Base-by-base conservation (phyloP, 2,329 filamentous ascomycete genomes). In the Colletotrichum ledebouriae region DNA sequence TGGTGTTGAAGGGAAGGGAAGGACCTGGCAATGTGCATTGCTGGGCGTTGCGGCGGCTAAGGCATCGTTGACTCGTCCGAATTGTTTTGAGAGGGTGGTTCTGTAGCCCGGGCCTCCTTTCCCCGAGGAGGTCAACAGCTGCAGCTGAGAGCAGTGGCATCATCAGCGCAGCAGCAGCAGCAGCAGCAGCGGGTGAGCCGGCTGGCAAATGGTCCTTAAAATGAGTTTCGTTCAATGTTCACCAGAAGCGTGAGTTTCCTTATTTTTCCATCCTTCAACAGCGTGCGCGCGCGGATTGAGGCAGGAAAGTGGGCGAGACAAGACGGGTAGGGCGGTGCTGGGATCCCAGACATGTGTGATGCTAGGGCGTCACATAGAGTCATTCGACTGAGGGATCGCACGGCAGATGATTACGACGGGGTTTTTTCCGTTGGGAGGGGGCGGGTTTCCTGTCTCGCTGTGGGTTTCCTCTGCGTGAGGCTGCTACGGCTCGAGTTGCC, bases 21-120 rank as follows among this genome's bases (percentile, higher is more conserved):
- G 37, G 60, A 29, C 44, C 33, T 55, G 47, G 22, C 20, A 68
- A 47, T 37, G 50, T 29, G 29, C 29, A 29, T 29, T 29, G 29
- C 29, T 29, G 29, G 29, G 29, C 39, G 37, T 59, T 17, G 53
- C 41, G 41, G 60, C 60, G 53, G 65, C 47, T 37, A 55, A 41
- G 53, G 47, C 65, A 53, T 69, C 22, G 64, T 47, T 60, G 61
- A 59, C 66, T 69, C 61, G 66, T 65, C 65, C n/a, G 49, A 69
- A 60, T 53, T 57, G 52, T 47, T 58, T 59, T 29, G 34, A 34
- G 39, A 58, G 44, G 53, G 17, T 44, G 41, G 22, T 34, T 17
- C 49, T 10, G 37, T 12, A 25, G 20, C 49, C 63, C 39, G 33
- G 47, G n/a, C 33, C 49, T 47, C 53, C 42, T 37, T 49, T 25